These are phyloP conservation scores for Sclerotinia spermophila DNA, from an alignment of 2,329 filamentous ascomycete species.

Conservation along the genomic window DNA sequence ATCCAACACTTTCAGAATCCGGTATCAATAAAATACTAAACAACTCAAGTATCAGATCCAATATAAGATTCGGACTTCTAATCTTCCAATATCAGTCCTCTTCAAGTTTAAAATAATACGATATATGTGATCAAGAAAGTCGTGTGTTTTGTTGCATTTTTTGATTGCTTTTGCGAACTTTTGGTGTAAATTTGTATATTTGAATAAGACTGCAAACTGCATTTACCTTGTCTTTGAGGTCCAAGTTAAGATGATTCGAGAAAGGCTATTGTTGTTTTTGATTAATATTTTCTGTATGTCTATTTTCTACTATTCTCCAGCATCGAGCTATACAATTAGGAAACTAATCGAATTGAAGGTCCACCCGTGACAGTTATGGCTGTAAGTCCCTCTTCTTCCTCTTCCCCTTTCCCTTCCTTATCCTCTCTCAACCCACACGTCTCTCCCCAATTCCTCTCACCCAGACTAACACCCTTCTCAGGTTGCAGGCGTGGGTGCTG, in stretches of 20 bases:
- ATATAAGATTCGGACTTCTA: neutral
- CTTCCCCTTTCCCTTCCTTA: constrained; percentile 1
- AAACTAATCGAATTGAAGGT: constrained; percentile 12
- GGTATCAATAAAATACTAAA: neutral
- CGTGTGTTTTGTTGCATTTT: neutral
- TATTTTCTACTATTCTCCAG: neutral
- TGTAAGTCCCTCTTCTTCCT: constrained; percentile 20
- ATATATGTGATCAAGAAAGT: neutral
- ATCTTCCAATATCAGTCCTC: neutral
- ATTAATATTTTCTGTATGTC: constrained; percentile 31
- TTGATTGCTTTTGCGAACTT: neutral
- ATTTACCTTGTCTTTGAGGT: neutral
- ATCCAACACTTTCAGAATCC: neutral
- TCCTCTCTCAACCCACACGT: neutral
- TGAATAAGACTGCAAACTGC: neutral
- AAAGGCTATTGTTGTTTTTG: constrained; percentile 21
- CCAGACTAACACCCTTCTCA: constrained; percentile 1
- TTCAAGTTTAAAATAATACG: neutral
- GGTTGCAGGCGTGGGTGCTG: constrained; percentile 26
- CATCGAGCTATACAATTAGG: neutral
- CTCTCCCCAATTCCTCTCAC: too few relatives aligned
- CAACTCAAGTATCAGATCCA: neutral
- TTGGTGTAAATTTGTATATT: neutral
- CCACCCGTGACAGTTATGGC: constrained; percentile 31
- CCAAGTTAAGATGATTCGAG: constrained; percentile 19